Base-by-base conservation (phyloP, 2,329 filamentous ascomycete genomes). In the Fulvia fulva region DNA sequence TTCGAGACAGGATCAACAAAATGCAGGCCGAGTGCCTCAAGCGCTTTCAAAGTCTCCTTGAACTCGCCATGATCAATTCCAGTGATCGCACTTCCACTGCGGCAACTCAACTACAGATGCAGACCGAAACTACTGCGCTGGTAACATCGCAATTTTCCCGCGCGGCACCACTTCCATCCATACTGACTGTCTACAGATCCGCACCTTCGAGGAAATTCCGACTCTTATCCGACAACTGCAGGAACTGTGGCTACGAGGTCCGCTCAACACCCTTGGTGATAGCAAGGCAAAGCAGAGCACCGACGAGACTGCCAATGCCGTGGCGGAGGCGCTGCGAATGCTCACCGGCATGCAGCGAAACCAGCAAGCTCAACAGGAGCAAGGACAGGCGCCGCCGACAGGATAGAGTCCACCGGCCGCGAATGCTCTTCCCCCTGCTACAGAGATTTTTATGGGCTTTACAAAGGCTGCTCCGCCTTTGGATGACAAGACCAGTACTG, bases 241-340 rank as follows among this genome's bases (percentile, higher is more conserved):
- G 68, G 85, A 88, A 68, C 77, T 84, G 22, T 88, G 86, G 86
- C 75, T 87, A 5, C 87, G 87, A 65, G 86, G 86, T 2, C 82
- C 83, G 57, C 76, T 88, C 45, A 79, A 86, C 57, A 86, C 83
- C 0, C 69, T 87, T 1, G 78, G 70, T 16, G 65, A 71, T 32
- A 76, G 67, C 68, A 76, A 59, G 67, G 75, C 60, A 66, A 77
- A 72, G 71, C 73, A 66, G 58, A 69, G 70, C 60, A 71, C 80
- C 30, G 80, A 83, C 61, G 72, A 74, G 52, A 76, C 79, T 65
- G 78, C 77, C 9, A 72, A 66, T 55, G 74, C 71, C n/a, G 77
- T 84, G 4, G 75, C 76, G 49, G 74, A 75, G 56, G 71, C 77
- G 16, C 65, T 83, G 55, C 71, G 74, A 43, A 43, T 61, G 55